Evolutionary conservation across 495 filamentous ascomycete genomes (phyloP).

Genomic region (Staphylotrichum longicolle): DNA sequence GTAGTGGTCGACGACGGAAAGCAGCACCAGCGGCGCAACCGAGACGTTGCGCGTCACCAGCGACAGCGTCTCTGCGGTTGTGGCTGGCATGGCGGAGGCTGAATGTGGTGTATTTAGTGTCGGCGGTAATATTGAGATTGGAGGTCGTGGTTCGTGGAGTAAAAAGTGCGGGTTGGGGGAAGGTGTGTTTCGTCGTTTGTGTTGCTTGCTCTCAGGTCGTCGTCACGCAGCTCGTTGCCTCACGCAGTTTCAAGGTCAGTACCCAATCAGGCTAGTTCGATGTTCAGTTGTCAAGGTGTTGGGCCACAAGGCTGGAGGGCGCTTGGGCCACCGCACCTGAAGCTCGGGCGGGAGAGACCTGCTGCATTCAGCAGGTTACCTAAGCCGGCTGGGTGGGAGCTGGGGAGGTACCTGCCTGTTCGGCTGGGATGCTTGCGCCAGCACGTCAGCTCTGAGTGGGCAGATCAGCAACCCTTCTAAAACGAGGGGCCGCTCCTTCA

Average conservation of each 20-base stretch:
- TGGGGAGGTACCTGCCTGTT: constrained; percentile 12
- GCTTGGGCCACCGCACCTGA: constrained; percentile 11
- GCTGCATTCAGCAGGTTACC: constrained; percentile 14
- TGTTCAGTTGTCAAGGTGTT: constrained; percentile 14
- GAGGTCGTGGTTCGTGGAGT: constrained; percentile 21
- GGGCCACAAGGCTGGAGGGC: constrained; percentile 18
- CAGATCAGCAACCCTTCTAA: neutral
- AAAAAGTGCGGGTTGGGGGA: constrained; percentile 16
- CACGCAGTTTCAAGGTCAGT: constrained; percentile 27
- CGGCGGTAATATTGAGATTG: neutral
- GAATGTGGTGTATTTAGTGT: neutral
- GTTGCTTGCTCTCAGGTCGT: constrained; percentile 23
- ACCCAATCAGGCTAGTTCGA: constrained; percentile 32
- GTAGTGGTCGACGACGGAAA: constrained; percentile 98
- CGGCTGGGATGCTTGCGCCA: neutral
- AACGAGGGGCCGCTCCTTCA: constrained; percentile 18
- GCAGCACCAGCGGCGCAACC: constrained; percentile 94
- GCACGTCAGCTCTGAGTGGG: no score
- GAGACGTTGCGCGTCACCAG: constrained; percentile 91
- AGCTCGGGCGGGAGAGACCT: neutral
- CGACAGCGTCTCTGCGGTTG: constrained; percentile 89
- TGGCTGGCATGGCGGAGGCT: constrained; percentile 73
- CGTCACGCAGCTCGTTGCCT: constrained; percentile 40
- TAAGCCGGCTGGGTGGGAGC: constrained; percentile 7
- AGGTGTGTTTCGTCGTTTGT: constrained; percentile 3